These are phyloP conservation scores for Myxozyma kluyveri DNA, from an alignment of 805 yeast genomes.

Conservation along the genomic window DNA sequence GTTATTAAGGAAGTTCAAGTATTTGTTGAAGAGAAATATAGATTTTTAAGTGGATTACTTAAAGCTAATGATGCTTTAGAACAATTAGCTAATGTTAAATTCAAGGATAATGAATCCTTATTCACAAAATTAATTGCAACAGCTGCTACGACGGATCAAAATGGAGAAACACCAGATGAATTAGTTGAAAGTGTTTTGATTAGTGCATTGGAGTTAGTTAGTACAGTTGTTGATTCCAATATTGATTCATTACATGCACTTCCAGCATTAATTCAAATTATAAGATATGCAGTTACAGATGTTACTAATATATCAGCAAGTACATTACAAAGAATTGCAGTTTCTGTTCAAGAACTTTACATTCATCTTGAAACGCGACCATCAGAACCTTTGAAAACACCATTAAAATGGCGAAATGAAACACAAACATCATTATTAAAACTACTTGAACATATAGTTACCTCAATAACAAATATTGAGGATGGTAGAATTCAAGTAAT, in stretches of 20 bases:
- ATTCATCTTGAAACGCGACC: constrained; percentile 4
- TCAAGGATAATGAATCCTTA: background rate
- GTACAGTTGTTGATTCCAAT: background rate
- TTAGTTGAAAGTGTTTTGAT: background rate
- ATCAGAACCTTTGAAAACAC: background rate
- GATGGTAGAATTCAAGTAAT: background rate
- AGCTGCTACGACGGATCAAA: background rate
- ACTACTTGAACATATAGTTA: background rate
- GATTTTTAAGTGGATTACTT: background rate
- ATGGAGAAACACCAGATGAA: background rate
- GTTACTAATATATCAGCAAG: background rate
- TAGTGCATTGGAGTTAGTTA: background rate
- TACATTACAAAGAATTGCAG: constrained; percentile 7
- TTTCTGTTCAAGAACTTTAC: constrained; percentile 10
- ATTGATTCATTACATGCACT: background rate
- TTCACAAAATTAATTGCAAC: background rate
- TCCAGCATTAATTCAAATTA: background rate
- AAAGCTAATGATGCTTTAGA: background rate
- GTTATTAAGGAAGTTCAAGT: constrained; percentile 3
- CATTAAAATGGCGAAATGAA: background rate
- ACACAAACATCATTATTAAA: background rate
- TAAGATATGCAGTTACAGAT: background rate
- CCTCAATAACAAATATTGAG: background rate
- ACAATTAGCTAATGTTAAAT: background rate
- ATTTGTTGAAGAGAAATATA: constrained; percentile 8